Base-by-base conservation (phyloP, 179 eudicot species). In the Amaranthus tricolor region DNA sequence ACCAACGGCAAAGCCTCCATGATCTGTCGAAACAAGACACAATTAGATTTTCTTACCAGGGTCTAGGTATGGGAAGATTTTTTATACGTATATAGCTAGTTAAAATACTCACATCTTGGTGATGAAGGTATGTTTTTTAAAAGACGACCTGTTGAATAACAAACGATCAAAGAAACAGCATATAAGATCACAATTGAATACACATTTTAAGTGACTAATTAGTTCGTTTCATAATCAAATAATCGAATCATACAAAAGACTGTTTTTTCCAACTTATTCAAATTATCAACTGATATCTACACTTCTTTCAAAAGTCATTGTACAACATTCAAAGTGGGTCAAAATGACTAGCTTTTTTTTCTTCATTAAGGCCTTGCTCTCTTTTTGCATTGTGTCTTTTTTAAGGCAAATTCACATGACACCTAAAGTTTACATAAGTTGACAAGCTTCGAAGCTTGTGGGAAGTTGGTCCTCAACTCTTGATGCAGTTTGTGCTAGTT, bases 41-140 rank as follows among this genome's bases (percentile, higher is more conserved):
- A 52, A 13, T 71, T 44, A 71, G 74, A 68, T 73, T 21, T 14
- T 14, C 13, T 64, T 7, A 50, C 60, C 19, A 69, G 3, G 40
- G 40, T 31, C 3, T 31, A 31, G 40, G 31, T 17, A 48, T 49
- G 12, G 7, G 5, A 48, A 45, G 3, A 17, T 55, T 10, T 16
- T 9, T 55, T 10, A 62, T 13, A 72, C n/a, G 13, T 54, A 49
- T n/a, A 31, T 6, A 31, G 50, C 68, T 69, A 0, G 62, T 66
- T 21, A 71, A 49, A 71, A 55, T 17, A 78, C 84, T 75, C 53
- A 82, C 84, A 49, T 48, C 20, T 78, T 48, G 84, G 84, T 9
- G 82, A 74, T 78, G 84, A 78, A 71, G 77, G 76, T 49, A 55
- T 68, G 69, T 70, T 71, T 64, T 75, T 78, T 57, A 78, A 64